These are phyloP conservation scores for Claviceps purpurea DNA, from an alignment of 2,329 filamentous ascomycete genomes.

Conservation along the genomic window DNA sequence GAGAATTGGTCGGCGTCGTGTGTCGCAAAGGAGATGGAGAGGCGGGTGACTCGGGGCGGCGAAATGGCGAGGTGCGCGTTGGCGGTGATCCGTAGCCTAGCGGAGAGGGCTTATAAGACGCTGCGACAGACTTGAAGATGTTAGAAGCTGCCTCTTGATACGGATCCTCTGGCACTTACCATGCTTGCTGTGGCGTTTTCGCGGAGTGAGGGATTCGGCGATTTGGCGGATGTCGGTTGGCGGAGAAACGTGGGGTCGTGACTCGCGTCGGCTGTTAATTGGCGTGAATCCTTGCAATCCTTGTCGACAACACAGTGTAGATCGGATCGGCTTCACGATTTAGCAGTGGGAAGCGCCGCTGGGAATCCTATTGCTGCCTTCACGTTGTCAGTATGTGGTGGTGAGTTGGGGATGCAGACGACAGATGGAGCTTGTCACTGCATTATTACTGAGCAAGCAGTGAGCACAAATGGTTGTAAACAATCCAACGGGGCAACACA, in stretches of 20 bases:
- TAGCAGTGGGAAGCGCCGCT: not conserved
- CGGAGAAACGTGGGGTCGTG: slow-evolving; percentile 8
- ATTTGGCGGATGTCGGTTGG: slow-evolving; percentile 9
- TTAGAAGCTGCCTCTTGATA: slow-evolving; percentile 14
- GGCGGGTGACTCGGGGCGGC: slow-evolving; percentile 46
- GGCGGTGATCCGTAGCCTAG: slow-evolving; percentile 55
- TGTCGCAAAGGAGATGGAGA: slow-evolving; percentile 54
- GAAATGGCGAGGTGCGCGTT: slow-evolving; percentile 49
- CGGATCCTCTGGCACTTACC: slow-evolving; percentile 14
- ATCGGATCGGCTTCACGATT: not conserved
- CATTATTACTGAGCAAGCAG: not conserved
- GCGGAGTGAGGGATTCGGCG: not conserved
- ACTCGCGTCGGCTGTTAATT: slow-evolving; percentile 1
- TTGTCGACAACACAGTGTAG: not conserved
- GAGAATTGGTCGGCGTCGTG: slow-evolving; percentile 50
- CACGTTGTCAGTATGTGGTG: not conserved
- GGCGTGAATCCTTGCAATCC: not conserved
- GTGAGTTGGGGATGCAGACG: not conserved
- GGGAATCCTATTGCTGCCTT: not conserved
- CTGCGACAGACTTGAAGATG: slow-evolving; percentile 33
- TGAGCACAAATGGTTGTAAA: slow-evolving; percentile 12
- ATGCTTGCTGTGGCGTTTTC: slow-evolving; percentile 13
- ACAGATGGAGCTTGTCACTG: not conserved
- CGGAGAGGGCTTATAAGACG: slow-evolving; percentile 56
- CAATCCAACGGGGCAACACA: slow-evolving; percentile 14